Base-by-base conservation (phyloP, 805 yeast genomes). In the Kuraishia molischiana region DNA sequence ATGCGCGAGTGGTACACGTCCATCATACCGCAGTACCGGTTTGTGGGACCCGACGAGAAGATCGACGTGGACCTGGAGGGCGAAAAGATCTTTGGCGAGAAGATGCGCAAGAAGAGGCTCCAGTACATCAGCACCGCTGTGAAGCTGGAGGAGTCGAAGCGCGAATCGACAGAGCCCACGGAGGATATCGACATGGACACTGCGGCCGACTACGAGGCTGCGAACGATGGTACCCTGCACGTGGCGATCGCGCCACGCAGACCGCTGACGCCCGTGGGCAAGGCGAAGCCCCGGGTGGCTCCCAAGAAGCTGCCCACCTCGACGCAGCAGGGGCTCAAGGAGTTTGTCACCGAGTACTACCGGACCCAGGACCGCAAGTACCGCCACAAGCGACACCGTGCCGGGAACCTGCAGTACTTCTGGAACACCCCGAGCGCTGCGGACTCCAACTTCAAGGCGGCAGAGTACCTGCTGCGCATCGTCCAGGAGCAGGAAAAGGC, bases 51-150 rank as follows among this genome's bases (percentile, higher is more conserved):
- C 17, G 48, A 59, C 1, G 57, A 53, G 5, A 20, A 44, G 14
- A 41, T 67, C 46, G 77, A 73, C 48, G 52, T 54, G 19, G 79
- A 73, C 44, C 65, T 77, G 1, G 66, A 60, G 13, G 60, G 53
- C 39, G 79, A 74, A 50, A 55, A 63, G 28, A 67, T 60, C 30
- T 72, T 65, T 49, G 71, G 75, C 1, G 62, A 60, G 15, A 60
- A 55, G 31, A 73, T 74, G 79, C 66, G 61, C 46, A 51, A 53
- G 37, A 50, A 67, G 17, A 60, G 79, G 41, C 43, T 58, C 35
- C 44, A 19, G 3, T 31, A 31, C 22, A 18, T 31, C 3, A 9
- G 19, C 21, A 19, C 8, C 9, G n/a, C 6, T 4, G 19, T 13
- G n/a, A 14, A 11, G 11, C 22, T 18, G 10, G 8, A 18, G 24